Conservation (phyloP, 2,329 filamentous ascomycete genomes). For the Colletotrichum orchidophilum region DNA sequence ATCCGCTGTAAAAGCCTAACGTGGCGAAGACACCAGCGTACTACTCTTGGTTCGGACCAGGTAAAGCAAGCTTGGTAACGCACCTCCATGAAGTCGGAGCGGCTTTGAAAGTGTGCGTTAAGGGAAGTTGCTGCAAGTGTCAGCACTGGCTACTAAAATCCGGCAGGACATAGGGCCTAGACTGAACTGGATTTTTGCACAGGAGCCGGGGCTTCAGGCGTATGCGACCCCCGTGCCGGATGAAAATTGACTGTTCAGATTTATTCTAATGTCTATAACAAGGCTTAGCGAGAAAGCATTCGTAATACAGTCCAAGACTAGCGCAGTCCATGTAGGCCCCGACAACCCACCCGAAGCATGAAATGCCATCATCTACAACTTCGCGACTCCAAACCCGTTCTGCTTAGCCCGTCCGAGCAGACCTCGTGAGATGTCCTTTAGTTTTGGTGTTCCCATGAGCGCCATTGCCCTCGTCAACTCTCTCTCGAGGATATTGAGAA, state of each 20-base stretch:
- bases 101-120: too few relatives aligned
- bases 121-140: too few relatives aligned
- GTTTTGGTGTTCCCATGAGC: constrained; percentile 19
- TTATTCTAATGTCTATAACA: too few relatives aligned
- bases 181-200: too few relatives aligned
- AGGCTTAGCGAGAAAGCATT: not conserved
- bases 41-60: not conserved
- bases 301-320: not conserved
- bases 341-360: not conserved
- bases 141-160: too few relatives aligned
- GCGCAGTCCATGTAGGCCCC: not conserved
- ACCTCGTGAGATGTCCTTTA: constrained; percentile 25
- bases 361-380: not conserved
- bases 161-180: too few relatives aligned
- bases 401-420: constrained; percentile 19
- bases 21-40: not conserved
- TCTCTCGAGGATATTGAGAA: constrained; percentile 26
- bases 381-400: constrained; percentile 25
- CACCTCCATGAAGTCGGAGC: too few relatives aligned
- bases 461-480: constrained; percentile 28
- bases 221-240: too few relatives aligned
- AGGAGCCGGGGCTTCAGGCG: too few relatives aligned
- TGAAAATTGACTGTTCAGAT: too few relatives aligned
- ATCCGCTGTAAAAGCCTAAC: not conserved
- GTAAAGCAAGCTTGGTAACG: not conserved